phyloP scores from a whole-genome alignment of 345 rosid species.

The Lenwebbia sp. region DNA sequence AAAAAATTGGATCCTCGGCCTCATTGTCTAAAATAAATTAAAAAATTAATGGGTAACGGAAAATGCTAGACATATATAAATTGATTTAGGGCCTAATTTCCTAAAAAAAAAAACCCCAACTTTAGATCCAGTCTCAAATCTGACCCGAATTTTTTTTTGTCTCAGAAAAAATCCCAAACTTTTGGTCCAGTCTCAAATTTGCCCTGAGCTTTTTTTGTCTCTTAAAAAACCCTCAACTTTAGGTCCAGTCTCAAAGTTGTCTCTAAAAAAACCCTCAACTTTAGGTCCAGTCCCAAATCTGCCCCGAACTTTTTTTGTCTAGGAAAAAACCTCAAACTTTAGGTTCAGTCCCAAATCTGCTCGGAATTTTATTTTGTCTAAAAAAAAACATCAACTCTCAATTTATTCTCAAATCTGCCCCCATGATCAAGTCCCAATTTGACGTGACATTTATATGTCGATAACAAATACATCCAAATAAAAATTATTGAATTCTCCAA shows the following conservation, averaged over 20 bases:
- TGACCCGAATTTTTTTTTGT: neutral
- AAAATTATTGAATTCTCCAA: no score
- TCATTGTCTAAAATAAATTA: no score
- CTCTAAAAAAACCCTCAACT: neutral
- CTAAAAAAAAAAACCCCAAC: neutral
- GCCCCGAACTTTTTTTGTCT: no score
- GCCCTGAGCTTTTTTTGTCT: no score
- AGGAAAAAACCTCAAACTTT: no score
- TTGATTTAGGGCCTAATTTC: neutral
- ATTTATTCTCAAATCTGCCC: neutral
- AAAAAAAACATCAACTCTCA: neutral
- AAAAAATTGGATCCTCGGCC: no score
- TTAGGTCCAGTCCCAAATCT: neutral
- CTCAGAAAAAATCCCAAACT: neutral
- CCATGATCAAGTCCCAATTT: neutral
- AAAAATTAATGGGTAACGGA: no score
- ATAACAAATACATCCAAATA: no score
- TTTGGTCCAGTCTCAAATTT: neutral
- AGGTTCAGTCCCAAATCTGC: neutral
- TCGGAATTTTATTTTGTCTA: neutral
- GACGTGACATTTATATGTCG: fast-evolving
- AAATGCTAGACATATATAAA: no score
- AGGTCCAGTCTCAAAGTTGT: neutral
- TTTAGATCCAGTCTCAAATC: neutral
- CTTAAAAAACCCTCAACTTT: neutral